Evolutionary conservation across 1,284 basidiomycete genomes (phyloP), one percentile per base, ranked within the genome.

Genomic region (Thelephora terrestris): DNA sequence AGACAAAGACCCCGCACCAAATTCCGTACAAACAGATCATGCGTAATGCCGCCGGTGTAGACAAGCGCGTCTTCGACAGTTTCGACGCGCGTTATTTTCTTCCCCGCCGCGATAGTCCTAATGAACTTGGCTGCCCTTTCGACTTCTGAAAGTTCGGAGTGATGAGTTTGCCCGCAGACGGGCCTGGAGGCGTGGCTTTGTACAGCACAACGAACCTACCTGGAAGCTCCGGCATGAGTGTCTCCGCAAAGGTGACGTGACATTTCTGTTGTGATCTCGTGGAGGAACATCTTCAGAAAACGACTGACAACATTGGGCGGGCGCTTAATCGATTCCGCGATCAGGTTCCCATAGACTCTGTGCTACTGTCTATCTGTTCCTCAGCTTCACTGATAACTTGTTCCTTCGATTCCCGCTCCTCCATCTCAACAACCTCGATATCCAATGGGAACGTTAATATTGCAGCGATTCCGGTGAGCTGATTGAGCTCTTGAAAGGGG

Each of bases 391-490:
- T 60, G 53, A 67, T 70, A 45, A 69, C 68, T 50, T 73, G 74
- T 58, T 80, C 81, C 50, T 69, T 75, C 40, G 71, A 79, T 57
- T 84, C 81, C 53, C 70, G 70, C 64, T 85, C 91, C 64, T 94
- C 91, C 27, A 78, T 79, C 64, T 96, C 93, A 7, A 93, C 90
- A 2, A 93, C 79, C 65, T 99, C 96, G 17, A 99, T 73, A 61
- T 99, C 96, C 23, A 99, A 71, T 1, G 96, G 96, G 65, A 93
- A 99, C 1, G 91, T 97, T 49, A 99, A 68, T 49, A 99, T 91
- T 2, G 96, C 95, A 9, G 95, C 95, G 36, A 99, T 84, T 1
- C 96, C 96, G 4, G 93, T 94, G 43, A 99, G 65, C 55, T 94
- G 85, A 64, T 98, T 98, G 24, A 99, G 73, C 65, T 99, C 93